Conservation (phyloP, 345 rosid genomes). For the Lepidium didymum region DNA sequence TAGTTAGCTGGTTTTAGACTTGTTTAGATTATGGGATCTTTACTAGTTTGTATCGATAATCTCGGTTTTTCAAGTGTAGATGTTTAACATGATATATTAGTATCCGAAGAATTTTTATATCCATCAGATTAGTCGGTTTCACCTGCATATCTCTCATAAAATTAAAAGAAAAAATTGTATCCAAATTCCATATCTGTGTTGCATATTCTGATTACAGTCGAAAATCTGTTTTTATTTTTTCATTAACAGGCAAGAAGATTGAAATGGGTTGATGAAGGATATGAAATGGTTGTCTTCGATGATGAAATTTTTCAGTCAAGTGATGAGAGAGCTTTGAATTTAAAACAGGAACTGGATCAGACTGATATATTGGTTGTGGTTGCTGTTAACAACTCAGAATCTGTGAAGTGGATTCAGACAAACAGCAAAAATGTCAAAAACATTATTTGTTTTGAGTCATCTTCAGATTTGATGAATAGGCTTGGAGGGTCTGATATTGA, state of each 20-base stretch:
- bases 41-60: too few species aligned
- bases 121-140: too few species aligned
- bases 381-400: slow-evolving; percentile 44
- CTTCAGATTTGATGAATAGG: slow-evolving; percentile 40
- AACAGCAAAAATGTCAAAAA: slow-evolving; percentile 40
- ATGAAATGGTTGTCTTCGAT: slow-evolving; percentile 57
- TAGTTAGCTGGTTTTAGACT: too few species aligned
- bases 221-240: background rate
- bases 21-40: too few species aligned
- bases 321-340: slow-evolving; percentile 27
- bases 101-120: too few species aligned
- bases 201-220: background rate
- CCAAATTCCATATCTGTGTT: too few species aligned
- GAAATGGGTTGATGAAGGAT: slow-evolving; percentile 83
- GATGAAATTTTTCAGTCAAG: slow-evolving; percentile 25
- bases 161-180: too few species aligned
- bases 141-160: too few species aligned
- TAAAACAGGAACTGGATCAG: slow-evolving; percentile 37
- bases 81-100: too few species aligned
- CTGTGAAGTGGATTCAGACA: slow-evolving; percentile 55
- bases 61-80: too few species aligned
- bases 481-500: slow-evolving; percentile 51
- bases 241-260: slow-evolving; percentile 52
- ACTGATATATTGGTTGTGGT: slow-evolving; percentile 64
- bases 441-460: slow-evolving; percentile 60